A percentile compares a stretch with the other conserved stretches of the same genome.
These are phyloP conservation scores for Chloris gayana DNA, from an alignment of 176 grass and related monocot species.

Conservation along the genomic window DNA sequence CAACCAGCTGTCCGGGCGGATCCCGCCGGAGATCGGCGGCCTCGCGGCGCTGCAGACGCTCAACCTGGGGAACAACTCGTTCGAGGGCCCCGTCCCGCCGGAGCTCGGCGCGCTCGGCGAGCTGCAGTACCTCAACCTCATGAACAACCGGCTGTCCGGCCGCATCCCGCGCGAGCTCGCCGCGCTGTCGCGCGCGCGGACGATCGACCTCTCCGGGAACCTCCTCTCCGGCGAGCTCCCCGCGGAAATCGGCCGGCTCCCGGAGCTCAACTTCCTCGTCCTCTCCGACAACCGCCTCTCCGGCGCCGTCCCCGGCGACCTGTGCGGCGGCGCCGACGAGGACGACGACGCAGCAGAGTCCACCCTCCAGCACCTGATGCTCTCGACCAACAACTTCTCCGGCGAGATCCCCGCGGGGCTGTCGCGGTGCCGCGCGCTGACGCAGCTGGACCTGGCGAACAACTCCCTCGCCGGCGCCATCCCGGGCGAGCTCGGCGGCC, in stretches of 20 bases:
- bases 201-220: slow-evolving; percentile 78
- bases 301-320: slow-evolving; percentile 49
- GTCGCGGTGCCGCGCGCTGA: slow-evolving; percentile 57
- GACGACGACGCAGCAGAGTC: slow-evolving; percentile 19
- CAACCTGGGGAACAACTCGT: slow-evolving; percentile 77
- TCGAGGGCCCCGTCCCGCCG: slow-evolving; percentile 58
- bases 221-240: slow-evolving; percentile 68
- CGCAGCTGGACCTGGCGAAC: slow-evolving; percentile 87
- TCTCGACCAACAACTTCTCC: slow-evolving; percentile 90
- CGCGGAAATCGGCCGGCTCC: slow-evolving; percentile 47
- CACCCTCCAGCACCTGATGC: slow-evolving; percentile 65
- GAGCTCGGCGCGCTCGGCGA: slow-evolving; percentile 58
- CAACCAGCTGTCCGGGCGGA: slow-evolving; percentile 54
- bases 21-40: slow-evolving; percentile 57
- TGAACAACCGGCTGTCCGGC: slow-evolving; percentile 74
- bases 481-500: slow-evolving; percentile 52
- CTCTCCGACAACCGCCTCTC: slow-evolving; percentile 73
- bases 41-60: slow-evolving; percentile 65
- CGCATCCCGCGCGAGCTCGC: slow-evolving; percentile 57
- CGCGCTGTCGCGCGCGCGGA: slow-evolving; percentile 48
- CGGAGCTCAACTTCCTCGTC: slow-evolving; percentile 69
- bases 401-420: slow-evolving; percentile 71
- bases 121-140: slow-evolving; percentile 85
- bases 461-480: slow-evolving; percentile 77
- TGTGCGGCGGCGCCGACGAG: slow-evolving; percentile 66